Conservation (phyloP, 2,329 filamentous ascomycete species). For the Botrytis fabae region DNA sequence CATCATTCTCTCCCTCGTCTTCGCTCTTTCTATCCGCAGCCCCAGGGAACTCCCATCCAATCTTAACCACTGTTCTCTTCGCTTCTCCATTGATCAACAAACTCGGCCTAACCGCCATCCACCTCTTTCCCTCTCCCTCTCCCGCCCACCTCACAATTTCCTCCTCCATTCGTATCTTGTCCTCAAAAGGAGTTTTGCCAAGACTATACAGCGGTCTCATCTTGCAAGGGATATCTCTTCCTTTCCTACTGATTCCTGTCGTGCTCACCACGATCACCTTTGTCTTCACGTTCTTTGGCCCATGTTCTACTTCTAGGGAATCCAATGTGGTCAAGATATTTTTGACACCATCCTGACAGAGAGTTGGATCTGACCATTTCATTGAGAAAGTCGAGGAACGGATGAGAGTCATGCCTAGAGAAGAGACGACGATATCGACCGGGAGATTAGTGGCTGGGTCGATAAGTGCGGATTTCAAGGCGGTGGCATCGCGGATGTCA, state of each 20-base stretch:
- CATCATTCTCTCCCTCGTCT: background rate
- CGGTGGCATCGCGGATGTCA: background rate
- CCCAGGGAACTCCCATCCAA: slow-evolving; percentile 10
- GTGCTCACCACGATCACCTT: background rate
- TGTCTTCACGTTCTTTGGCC: background rate
- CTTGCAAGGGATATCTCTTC: background rate
- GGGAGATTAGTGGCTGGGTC: background rate
- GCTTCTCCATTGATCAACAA: background rate
- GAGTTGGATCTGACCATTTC: background rate
- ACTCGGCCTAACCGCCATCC: slow-evolving; percentile 1
- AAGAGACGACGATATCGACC: background rate
- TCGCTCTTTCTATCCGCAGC: background rate
- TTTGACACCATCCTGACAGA: background rate
- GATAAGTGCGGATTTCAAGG: background rate
- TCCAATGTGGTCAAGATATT: background rate
- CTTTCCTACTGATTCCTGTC: background rate
- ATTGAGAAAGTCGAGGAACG: background rate
- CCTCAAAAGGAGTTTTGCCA: background rate
- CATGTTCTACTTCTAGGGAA: background rate
- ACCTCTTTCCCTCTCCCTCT: background rate
- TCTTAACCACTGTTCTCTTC: background rate
- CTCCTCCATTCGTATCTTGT: slow-evolving; percentile 11
- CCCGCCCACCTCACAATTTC: background rate
- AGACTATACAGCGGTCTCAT: background rate
- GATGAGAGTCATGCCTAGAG: slow-evolving; percentile 1